Evolutionary conservation across 139 green algal genomes (phyloP).

Genomic region (Closterium sp.): DNA sequence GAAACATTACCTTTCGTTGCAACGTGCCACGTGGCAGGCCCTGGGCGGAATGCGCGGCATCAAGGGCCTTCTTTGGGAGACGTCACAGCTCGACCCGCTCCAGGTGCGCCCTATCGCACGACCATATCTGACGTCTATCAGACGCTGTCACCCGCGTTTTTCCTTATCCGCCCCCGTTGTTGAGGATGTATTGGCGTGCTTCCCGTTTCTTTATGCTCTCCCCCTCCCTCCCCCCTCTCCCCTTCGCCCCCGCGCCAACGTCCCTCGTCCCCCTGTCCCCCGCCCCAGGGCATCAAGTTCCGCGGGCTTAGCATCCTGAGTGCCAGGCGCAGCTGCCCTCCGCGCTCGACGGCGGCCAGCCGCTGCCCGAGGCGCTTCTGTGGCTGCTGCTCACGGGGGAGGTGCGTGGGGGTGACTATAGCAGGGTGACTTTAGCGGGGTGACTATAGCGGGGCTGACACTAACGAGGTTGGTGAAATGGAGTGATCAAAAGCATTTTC

Average conservation of each 20-base stretch:
- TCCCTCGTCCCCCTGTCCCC: no score
- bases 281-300: conserved; percentile 90
- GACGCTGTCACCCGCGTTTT: no score
- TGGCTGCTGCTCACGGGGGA: conserved; percentile 95
- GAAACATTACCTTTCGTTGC: neutral
- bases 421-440: no score
- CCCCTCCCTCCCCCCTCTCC: no score
- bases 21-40: conserved; percentile 15
- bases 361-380: conserved; percentile 91
- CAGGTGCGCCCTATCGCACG: no score
- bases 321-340: conserved; percentile 80
- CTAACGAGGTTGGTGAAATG: conserved; percentile 23
- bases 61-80: conserved; percentile 92
- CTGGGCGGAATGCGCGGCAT: conserved; percentile 97
- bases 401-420: neutral
- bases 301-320: conserved; percentile 90
- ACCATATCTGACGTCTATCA: no score
- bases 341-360: conserved; percentile 73
- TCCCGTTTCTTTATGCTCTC: neutral
- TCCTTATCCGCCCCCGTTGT: no score
- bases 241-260: no score
- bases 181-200: no score
- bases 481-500: no score
- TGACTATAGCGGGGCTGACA: neutral
- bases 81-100: conserved; percentile 80